Base-by-base conservation (phyloP, 2,329 filamentous ascomycete genomes). In the Coniosporium tulheliwenetii region DNA sequence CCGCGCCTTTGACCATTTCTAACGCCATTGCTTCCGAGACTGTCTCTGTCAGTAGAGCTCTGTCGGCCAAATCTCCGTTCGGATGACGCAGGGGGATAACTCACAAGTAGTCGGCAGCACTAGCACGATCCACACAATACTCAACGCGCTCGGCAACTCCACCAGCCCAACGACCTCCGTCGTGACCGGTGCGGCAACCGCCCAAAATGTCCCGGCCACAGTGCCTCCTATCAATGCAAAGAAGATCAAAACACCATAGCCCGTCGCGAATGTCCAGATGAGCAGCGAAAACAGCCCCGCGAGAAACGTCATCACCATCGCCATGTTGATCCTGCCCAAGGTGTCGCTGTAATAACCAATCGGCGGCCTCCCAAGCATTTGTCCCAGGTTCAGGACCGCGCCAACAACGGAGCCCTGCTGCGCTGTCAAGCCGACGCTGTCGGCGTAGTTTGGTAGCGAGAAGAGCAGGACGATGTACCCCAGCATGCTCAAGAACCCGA, bases 401-500 rank as follows among this genome's bases (percentile, higher is more conserved):
- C 75, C 79, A 37, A 85, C 68, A 12, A 85, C 65, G 0, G 77
- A 77, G 5, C 79, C 82, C 51, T 87, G 76, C 5, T 71, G 67
- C 2, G 80, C 65, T 1, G 68, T 67, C 29, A 86, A 69, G 1
- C 82, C 82, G 36, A 86, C 72, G 4, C 69, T 70, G 42, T 72
- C 69, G 32, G 79, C 79, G 52, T 85, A 89, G 54, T 79, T 82
- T 10, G 82, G 77, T 37, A 87, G 62, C 9, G 75, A 81, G 58
- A 86, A 89, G 36, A 86, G 69, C n/a, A 86, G 67, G 4, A 85
- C 79, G 19, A 83, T 69, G 50, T 89, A 89, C 5, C 71, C 81
- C 10, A 89, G 61, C 61, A 87, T 75, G 44, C 71, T 77, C 46
- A 87, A 77, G 57, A 77, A 75, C 7, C 79, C 78, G 65, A 78